Base-by-base conservation (phyloP, 2,329 filamentous ascomycete genomes). In the Aschersonia sp. region DNA sequence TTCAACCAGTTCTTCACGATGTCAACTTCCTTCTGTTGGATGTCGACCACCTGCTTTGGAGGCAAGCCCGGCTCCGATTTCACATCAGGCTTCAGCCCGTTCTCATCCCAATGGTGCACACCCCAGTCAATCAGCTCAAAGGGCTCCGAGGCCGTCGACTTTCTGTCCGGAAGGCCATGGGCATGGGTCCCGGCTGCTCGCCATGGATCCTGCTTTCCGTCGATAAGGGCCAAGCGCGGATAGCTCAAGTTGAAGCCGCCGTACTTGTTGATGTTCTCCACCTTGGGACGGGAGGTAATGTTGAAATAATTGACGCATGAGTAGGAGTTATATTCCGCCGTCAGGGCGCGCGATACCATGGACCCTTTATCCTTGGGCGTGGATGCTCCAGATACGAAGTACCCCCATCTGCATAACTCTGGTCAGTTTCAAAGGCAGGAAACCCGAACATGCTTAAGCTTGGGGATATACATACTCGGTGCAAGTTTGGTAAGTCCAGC, bases 21-120 rank as follows among this genome's bases (percentile, higher is more conserved):
- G 40, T 68, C 64, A 9, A 77, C 65, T 54, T 84, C 70, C 52
- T 74, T 62, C 42, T 64, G 60, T 58, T 89, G 84, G 0, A 75
- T 71, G 10, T 79, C 69, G 3, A 65, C 68, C 5, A 88, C 72
- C 3, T 78, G 65, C 1, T 63, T 57, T 0, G 82, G 82, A 1
- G 82, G 82, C 32, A 86, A 57, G 1, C 65, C 63, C 0, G 80
- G 82, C 59, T 85, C 71, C 49, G 82, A 1, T 68, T 43, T 35
- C 5, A 9, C 61, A 45, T 81, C 77, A 1, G 55, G 56, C 1
- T 43, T 45, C n/a, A 84, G 55, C 1, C 80, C 80, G 53, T 84
- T 82, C 65, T 84, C 81, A 54, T 86, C 84, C 82, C 84, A 92
- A 59, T 91, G 85, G 61, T 94, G 87, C 28, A 89, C 84, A 0